Base-by-base conservation (phyloP, 2,329 filamentous ascomycete species). In the Ramichloridium luteum region DNA sequence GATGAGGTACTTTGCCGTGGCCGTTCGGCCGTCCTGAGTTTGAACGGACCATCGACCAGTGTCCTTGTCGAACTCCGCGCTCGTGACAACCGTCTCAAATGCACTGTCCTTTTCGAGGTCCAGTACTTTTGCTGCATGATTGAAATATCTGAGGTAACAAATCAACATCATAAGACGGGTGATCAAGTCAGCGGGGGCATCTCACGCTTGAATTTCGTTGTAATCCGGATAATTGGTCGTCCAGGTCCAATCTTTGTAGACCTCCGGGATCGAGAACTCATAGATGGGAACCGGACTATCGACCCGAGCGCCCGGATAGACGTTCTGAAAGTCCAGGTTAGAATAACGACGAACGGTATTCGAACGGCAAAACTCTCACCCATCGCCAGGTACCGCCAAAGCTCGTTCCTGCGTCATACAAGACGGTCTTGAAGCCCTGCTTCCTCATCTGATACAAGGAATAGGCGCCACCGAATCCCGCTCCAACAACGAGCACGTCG, bases 61-160 rank as follows among this genome's bases (percentile, higher is more conserved):
- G 0, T 43, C 37, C 6, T 61, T 62, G 25, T 73, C 62, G 31
- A 70, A 75, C 2, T 64, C 57, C 6, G 65, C 69, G 6, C 60
- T 58, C 0, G 64, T 54, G 3, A 75, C 70, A 3, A 67, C 61
- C 0, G 67, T 71, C 35, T 72, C 64, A 48, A 74, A 75, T 1
- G 64, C 56, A 16, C 58, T 63, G 36, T 75, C 69, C 41, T 73
- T 74, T 47, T 64, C 70, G 13, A 77, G 54, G 9, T 62, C 53
- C 5, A 73, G 43, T 4, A 66, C 60, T 35, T 67, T 66, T 32
- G 74, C 72, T 12, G 73, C 64, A 30, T 73, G 67, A 11, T 72
- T 62, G 45, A 77, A 77, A 48, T 77, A 77, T 3, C 54, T 23
- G n/a, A n/a, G n/a, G n/a, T n/a, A n/a, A n/a, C n/a, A n/a, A n/a